phyloP scores from a whole-genome alignment of 208 protist species.

The Trypanosoma scelopori region DNA sequence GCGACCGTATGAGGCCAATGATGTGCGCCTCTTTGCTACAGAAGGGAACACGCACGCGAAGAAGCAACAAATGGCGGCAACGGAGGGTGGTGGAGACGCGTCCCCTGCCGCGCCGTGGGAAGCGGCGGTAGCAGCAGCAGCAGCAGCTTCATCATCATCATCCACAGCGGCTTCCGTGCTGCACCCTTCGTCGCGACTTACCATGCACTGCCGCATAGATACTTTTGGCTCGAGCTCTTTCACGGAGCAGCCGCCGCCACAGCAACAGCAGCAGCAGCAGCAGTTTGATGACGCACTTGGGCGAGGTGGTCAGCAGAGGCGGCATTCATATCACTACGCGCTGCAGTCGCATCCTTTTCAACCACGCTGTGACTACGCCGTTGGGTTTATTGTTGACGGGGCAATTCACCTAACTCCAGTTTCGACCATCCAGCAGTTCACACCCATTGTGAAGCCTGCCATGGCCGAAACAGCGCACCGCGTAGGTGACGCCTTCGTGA shows the following conservation, averaged over 20 bases:
- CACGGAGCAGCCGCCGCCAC: no score
- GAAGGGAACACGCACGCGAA: slow-evolving; percentile 15
- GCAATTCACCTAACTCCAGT: slow-evolving; percentile 76
- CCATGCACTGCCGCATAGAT: slow-evolving; percentile 71
- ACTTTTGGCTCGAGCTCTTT: slow-evolving; percentile 81
- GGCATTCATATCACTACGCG: slow-evolving; percentile 59
- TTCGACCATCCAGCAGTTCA: slow-evolving; percentile 51
- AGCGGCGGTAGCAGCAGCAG: not conserved
- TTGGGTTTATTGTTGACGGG: slow-evolving; percentile 52
- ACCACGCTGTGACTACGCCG: slow-evolving; percentile 62
- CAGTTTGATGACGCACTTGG: slow-evolving; percentile 1
- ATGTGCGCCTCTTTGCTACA: slow-evolving; percentile 59
- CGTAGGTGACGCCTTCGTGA: slow-evolving; percentile 43
- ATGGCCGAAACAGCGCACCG: slow-evolving; percentile 23
- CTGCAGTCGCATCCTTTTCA: slow-evolving; percentile 73
- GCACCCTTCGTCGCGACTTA: slow-evolving; percentile 51
- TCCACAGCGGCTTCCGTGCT: slow-evolving; percentile 30
- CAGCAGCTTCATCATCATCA: not conserved
- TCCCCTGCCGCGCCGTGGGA: not conserved
- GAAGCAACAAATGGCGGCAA: not conserved
- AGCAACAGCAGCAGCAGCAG: slow-evolving; percentile 17
- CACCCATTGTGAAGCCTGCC: slow-evolving; percentile 35
- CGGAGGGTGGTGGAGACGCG: no score
- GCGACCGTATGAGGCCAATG: slow-evolving; percentile 76
- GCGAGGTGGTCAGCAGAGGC: slow-evolving; percentile 9